Percentiles rank a stretch among this genome's conserved stretches.
These are phyloP conservation scores for Fusarium tupiense DNA, from an alignment of 2,329 filamentous ascomycete genomes.

Conservation along the genomic window DNA sequence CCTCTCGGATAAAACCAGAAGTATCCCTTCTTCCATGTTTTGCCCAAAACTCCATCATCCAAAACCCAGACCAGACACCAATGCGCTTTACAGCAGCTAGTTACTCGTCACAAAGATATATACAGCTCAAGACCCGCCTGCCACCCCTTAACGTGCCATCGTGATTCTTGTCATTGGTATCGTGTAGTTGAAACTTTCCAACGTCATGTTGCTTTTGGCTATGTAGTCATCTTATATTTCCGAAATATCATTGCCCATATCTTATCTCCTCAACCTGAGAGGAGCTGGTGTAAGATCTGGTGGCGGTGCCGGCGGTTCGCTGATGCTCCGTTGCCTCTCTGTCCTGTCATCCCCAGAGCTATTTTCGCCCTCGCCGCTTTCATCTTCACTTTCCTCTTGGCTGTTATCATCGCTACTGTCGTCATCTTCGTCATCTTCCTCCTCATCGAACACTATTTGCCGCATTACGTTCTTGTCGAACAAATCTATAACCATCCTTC, in stretches of 20 bases:
- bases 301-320: slow-evolving; percentile 52
- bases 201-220: slow-evolving; percentile 16
- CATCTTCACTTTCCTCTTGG: slow-evolving; percentile 50
- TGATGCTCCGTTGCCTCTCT: slow-evolving; percentile 66
- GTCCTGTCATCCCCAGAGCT: slow-evolving; percentile 64
- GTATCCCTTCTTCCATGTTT: slow-evolving; percentile 8
- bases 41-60: slow-evolving; percentile 30
- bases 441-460: slow-evolving; percentile 78
- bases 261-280: slow-evolving; percentile 46
- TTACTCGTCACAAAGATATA: slow-evolving; percentile 18
- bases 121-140: slow-evolving; percentile 17
- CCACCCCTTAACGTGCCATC: slow-evolving; percentile 8
- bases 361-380: slow-evolving; percentile 56
- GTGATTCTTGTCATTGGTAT: slow-evolving; percentile 33
- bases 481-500: slow-evolving; percentile 90
- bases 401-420: slow-evolving; percentile 72
- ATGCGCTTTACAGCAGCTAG: background rate
- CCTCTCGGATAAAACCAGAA: background rate
- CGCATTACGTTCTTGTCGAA: slow-evolving; percentile 92
- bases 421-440: slow-evolving; percentile 58
- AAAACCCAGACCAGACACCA: slow-evolving; percentile 10
- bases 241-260: background rate
- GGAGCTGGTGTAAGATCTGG: slow-evolving; percentile 49
- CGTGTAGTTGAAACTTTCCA: slow-evolving; percentile 28
- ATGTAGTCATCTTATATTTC: slow-evolving; percentile 1